These are phyloP conservation scores for Brassica balearica DNA, from an alignment of 441 rosid genomes.

Conservation along the genomic window DNA sequence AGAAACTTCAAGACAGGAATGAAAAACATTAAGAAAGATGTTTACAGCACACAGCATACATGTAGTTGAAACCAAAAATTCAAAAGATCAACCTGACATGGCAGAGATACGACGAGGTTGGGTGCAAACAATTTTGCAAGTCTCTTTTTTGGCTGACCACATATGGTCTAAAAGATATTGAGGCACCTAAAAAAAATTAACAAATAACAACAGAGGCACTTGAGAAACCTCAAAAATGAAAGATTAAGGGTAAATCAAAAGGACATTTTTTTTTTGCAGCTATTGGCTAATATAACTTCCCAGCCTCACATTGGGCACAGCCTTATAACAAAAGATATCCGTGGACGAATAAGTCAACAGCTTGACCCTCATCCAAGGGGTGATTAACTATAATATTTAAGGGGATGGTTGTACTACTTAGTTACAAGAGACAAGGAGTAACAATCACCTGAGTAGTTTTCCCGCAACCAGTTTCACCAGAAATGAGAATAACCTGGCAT, in stretches of 20 bases:
- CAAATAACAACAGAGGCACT: neutral
- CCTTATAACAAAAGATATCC: neutral
- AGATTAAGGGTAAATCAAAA: conserved; percentile 14
- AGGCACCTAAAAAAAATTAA: conserved; percentile 66
- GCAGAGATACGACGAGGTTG: conserved; percentile 99
- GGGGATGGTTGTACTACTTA: conserved; percentile 14
- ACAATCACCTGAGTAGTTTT: conserved; percentile 93
- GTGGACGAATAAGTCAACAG: neutral
- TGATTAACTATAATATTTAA: neutral
- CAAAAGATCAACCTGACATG: conserved; percentile 67
- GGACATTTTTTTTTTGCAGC: neutral
- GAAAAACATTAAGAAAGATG: conserved; percentile 16
- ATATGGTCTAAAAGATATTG: conserved; percentile 83
- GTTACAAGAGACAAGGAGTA: conserved; percentile 8
- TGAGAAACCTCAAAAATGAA: conserved; percentile 7
- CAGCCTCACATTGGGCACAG: too few relatives aligned
- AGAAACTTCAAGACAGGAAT: conserved; percentile 65
- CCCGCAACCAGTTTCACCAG: conserved; percentile 50
- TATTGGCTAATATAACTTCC: conserved; percentile 3
- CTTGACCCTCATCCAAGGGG: neutral
- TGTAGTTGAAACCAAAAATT: conserved; percentile 4
- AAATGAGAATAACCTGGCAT: too few relatives aligned
- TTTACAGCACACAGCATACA: conserved; percentile 18
- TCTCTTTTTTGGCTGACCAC: conserved; percentile 74
- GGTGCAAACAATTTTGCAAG: conserved; percentile 92